These are phyloP conservation scores for Jimgerdemannia flammicorona DNA, from an alignment of 192 early-diverging fungal species.

Conservation along the genomic window DNA sequence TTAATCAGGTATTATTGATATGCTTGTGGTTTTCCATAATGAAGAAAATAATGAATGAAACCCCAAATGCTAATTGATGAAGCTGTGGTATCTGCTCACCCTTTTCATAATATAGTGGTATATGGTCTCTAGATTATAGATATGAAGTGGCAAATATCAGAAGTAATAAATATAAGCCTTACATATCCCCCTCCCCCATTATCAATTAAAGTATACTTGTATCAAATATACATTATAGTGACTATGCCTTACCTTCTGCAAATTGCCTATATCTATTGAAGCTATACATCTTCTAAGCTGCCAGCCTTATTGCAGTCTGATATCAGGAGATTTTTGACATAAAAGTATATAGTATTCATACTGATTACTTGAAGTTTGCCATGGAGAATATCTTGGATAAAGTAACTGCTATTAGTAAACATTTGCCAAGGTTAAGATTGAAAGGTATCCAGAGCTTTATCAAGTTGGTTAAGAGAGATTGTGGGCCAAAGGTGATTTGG, in stretches of 20 bases:
- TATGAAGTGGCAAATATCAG: background rate
- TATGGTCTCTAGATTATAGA: constrained; percentile 13
- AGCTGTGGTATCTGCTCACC: too few relatives aligned
- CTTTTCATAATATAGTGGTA: too few relatives aligned
- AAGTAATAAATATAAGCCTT: background rate
- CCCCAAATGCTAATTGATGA: too few relatives aligned
- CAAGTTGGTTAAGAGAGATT: constrained; percentile 14
- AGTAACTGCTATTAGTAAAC: constrained; percentile 33
- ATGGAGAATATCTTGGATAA: constrained; percentile 22
- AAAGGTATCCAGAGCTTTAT: constrained; percentile 26
- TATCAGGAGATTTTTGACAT: constrained; percentile 9
- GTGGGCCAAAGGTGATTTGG: constrained; percentile 6
- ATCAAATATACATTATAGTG: constrained; percentile 19
- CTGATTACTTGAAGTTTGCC: constrained; percentile 14
- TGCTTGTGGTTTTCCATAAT: too few relatives aligned
- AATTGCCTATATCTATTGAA: constrained; percentile 28
- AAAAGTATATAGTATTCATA: constrained; percentile 35
- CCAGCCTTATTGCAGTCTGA: constrained; percentile 21
- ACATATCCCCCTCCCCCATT: too few relatives aligned
- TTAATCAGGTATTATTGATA: too few relatives aligned
- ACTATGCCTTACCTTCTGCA: constrained; percentile 6
- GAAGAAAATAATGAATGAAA: too few relatives aligned
- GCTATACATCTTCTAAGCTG: constrained; percentile 17
- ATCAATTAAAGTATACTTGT: background rate
- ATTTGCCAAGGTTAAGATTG: constrained; percentile 21